Evolutionary conservation across 2,329 filamentous ascomycete genomes (phyloP).

Genomic region (Neofusicoccum parvum): DNA sequence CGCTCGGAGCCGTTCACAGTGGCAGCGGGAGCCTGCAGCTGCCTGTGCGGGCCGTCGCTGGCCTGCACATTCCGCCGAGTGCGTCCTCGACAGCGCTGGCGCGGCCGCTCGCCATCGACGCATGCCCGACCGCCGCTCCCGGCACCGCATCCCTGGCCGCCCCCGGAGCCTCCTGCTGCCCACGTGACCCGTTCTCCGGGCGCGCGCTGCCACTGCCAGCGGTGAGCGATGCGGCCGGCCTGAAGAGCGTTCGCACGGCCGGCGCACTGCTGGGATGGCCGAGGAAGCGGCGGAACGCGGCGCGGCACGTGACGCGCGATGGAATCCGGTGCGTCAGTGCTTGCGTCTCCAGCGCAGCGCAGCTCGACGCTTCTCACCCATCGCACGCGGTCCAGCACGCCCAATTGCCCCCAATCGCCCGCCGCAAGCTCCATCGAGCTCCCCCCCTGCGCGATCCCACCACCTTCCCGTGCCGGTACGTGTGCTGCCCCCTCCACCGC

Average conservation of each 20-base stretch:
- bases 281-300: background rate
- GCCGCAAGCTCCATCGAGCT: background rate
- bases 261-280: background rate
- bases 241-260: background rate
- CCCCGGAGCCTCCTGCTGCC: background rate
- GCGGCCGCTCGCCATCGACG: background rate
- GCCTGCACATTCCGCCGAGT: background rate
- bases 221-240: background rate
- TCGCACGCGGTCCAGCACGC: background rate
- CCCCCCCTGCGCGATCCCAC: background rate
- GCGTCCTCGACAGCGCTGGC: background rate
- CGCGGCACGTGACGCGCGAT: background rate
- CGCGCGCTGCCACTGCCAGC: background rate
- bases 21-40: background rate
- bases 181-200: background rate
- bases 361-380: background rate
- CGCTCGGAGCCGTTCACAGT: background rate
- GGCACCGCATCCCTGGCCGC: slow-evolving; percentile 11
- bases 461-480: background rate
- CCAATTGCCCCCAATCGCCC: slow-evolving; percentile 15
- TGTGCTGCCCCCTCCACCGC: background rate
- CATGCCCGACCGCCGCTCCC: slow-evolving; percentile 15
- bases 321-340: slow-evolving; percentile 6
- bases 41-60: background rate
- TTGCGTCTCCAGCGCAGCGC: slow-evolving; percentile 4